Conservation (phyloP, 208 protist species). For the Paratrypanosoma confusum region DNA sequence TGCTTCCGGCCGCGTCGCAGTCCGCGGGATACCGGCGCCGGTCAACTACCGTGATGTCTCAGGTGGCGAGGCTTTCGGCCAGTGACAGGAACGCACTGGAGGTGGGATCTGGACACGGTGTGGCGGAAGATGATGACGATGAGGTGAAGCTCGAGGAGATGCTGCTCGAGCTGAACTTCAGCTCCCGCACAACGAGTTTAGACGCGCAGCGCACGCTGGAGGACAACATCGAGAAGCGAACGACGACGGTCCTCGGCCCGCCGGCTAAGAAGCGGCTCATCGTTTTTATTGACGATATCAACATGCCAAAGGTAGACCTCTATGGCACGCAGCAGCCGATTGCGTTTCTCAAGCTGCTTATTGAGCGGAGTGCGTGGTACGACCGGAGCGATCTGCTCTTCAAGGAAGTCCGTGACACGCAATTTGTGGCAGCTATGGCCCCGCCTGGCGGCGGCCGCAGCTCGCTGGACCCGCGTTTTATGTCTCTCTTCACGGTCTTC, state of each 20-base stretch:
- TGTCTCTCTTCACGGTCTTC: slow-evolving; percentile 96
- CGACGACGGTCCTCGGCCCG: slow-evolving; percentile 92
- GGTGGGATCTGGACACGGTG: no score
- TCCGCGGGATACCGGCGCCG: no score
- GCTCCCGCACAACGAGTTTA: slow-evolving; percentile 90
- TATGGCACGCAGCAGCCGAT: slow-evolving; percentile 99
- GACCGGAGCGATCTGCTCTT: slow-evolving; percentile 95
- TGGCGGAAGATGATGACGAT: slow-evolving; percentile 21
- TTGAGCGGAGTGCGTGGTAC: slow-evolving; percentile 95
- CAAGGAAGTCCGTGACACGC: slow-evolving; percentile 93
- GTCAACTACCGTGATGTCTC: no score
- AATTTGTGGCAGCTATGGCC: slow-evolving; percentile 96
- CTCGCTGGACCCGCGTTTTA: slow-evolving; percentile 95
- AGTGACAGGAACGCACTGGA: no score
- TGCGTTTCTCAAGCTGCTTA: slow-evolving; percentile 96
- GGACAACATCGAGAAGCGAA: slow-evolving; percentile 96
- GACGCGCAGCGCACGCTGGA: slow-evolving; percentile 95
- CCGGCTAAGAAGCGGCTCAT: slow-evolving; percentile 93
- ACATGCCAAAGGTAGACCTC: slow-evolving; percentile 97
- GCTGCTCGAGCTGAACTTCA: slow-evolving; percentile 96
- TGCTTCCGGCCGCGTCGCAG: slow-evolving; percentile 10
- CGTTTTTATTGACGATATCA: slow-evolving; percentile 98
- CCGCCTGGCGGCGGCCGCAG: slow-evolving; percentile 95
- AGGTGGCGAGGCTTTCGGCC: slow-evolving; percentile 2
- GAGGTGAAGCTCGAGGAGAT: slow-evolving; percentile 81